Evolutionary conservation across 345 rosid genomes (phyloP).

Genomic region (Tarenaya hassleriana): DNA sequence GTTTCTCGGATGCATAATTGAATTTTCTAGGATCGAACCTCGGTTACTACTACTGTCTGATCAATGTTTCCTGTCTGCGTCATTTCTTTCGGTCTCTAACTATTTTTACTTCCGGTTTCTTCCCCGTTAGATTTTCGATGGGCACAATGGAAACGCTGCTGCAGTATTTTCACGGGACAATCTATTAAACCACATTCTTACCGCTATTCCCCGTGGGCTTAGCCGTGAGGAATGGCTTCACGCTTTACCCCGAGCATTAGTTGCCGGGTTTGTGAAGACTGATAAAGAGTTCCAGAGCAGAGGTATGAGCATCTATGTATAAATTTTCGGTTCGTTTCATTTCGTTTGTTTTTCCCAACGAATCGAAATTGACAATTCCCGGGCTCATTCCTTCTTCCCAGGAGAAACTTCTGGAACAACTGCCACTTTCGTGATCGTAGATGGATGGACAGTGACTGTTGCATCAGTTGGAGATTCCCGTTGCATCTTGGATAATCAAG

Average conservation of each 20-base stretch:
- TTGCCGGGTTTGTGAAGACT: conserved; percentile 88
- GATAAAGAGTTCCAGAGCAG: conserved; percentile 90
- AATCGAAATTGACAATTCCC: background rate
- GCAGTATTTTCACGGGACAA: conserved; percentile 76
- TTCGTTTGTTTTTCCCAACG: background rate
- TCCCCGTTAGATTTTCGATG: conserved; percentile 66
- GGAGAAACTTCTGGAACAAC: conserved; percentile 96
- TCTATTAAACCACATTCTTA: conserved; percentile 53
- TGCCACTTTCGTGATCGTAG: conserved; percentile 86
- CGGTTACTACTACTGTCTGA: background rate
- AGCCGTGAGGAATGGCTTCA: conserved; percentile 85
- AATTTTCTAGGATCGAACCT: no score
- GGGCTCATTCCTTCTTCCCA: conserved; percentile 21
- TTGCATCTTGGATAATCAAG: conserved; percentile 71
- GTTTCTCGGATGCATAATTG: no score
- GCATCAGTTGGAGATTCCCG: conserved; percentile 96
- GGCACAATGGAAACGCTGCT: conserved; percentile 92
- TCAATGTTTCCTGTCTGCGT: background rate
- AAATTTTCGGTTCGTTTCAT: no score
- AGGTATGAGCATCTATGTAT: conserved; percentile 34
- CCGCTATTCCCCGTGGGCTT: conserved; percentile 72
- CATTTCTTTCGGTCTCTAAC: conserved; percentile 5
- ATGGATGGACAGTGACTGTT: conserved; percentile 90
- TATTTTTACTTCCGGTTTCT: conserved; percentile 24
- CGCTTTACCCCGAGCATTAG: conserved; percentile 82